Percentiles rank a stretch among this genome's conserved stretches.
phyloP scores from a whole-genome alignment of 345 rosid species.

The Noccaea caerulescens region DNA sequence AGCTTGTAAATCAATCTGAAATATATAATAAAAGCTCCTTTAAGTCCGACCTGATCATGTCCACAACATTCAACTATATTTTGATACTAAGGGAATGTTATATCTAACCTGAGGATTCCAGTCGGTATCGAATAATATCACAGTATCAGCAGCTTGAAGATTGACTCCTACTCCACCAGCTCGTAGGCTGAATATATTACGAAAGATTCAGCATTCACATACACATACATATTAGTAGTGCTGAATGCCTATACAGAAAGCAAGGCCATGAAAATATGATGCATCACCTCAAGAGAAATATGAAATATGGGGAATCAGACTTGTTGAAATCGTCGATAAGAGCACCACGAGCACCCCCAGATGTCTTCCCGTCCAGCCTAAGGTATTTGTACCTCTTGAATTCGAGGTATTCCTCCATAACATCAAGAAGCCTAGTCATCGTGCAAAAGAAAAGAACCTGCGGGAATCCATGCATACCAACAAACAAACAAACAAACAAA shows the following conservation, averaged over 20 bases:
- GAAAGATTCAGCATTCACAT: constrained; percentile 12
- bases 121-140: constrained; percentile 90
- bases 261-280: constrained; percentile 17
- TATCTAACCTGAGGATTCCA: constrained; percentile 91
- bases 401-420: constrained; percentile 90
- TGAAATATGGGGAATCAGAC: constrained; percentile 73
- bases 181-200: constrained; percentile 67
- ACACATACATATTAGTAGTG: not conserved
- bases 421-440: constrained; percentile 95
- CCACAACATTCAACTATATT: constrained; percentile 13
- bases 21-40: not conserved
- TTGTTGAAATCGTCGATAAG: constrained; percentile 78
- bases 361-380: constrained; percentile 91
- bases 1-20: constrained; percentile 95
- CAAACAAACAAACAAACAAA: constrained; percentile 1
- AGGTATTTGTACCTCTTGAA: constrained; percentile 78
- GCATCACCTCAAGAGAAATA: constrained; percentile 84
- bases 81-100: constrained; percentile 24
- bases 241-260: not conserved
- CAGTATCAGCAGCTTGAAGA: constrained; percentile 98
- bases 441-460: constrained; percentile 97
- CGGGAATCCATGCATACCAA: constrained; percentile 20
- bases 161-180: constrained; percentile 98
- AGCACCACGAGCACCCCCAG: constrained; percentile 87
- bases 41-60: constrained; percentile 5